Conservation (phyloP, 1,284 basidiomycete genomes). For the Irpex rosettiformis region DNA sequence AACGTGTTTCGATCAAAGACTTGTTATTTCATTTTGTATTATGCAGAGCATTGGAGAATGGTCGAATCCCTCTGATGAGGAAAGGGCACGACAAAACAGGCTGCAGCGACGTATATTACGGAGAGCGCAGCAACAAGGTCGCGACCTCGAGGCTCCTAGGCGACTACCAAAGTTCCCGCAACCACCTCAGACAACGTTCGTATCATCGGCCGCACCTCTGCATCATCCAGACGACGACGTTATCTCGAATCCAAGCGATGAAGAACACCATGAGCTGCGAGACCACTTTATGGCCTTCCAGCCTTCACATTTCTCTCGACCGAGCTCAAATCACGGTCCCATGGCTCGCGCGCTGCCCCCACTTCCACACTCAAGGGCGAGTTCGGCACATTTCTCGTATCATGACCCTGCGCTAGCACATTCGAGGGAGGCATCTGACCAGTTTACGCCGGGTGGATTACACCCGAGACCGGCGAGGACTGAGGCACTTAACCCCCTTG, state of each 20-base stretch:
- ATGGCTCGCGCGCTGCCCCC: conserved; percentile 50
- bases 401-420: conserved; percentile 64
- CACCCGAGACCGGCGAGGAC: conserved; percentile 24
- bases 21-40: no score
- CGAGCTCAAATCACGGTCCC: conserved; percentile 20
- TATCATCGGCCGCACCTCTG: background rate
- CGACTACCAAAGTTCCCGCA: conserved; percentile 75
- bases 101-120: conserved; percentile 56
- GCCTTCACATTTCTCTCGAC: conserved; percentile 22
- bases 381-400: conserved; percentile 55
- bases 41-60: conserved; percentile 80
- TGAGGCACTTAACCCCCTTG: conserved; percentile 65
- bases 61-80: conserved; percentile 87
- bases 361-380: conserved; percentile 59
- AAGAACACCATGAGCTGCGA: conserved; percentile 40
- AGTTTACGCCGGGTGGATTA: conserved; percentile 21
- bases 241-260: conserved; percentile 81
- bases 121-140: conserved; percentile 34
- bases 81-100: conserved; percentile 66
- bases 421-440: conserved; percentile 50
- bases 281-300: conserved; percentile 44
- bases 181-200: conserved; percentile 45
- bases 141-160: conserved; percentile 51
- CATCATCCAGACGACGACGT: conserved; percentile 53
- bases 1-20: no score